These are phyloP conservation scores for Rhizomucor miehei DNA, from an alignment of 371 early-diverging fungal genomes.

Conservation along the genomic window DNA sequence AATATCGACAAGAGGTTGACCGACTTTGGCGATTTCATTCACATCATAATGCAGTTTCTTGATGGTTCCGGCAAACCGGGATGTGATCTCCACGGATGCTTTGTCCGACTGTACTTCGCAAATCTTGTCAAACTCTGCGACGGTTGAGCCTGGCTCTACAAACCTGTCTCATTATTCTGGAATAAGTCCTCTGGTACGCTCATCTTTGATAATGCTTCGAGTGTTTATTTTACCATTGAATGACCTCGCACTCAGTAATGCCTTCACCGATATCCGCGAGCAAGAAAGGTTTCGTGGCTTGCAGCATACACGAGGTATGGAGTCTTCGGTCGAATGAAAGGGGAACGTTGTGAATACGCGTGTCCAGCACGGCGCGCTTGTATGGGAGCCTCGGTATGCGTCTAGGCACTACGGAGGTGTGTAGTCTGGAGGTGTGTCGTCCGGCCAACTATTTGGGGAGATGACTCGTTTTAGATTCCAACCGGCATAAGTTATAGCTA, in stretches of 20 bases:
- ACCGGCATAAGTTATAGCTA: no score
- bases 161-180: conserved; percentile 61
- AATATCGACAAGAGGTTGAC: conserved; percentile 92
- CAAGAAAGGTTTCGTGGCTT: conserved; percentile 65
- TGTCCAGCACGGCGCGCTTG: no score
- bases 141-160: conserved; percentile 84
- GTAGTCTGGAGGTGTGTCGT: no score
- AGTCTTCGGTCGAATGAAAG: no score
- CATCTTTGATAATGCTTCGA: neutral
- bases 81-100: conserved; percentile 97
- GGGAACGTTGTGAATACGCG: no score
- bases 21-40: conserved; percentile 93
- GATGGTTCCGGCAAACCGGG: conserved; percentile 89
- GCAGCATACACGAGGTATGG: no score
- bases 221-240: conserved; percentile 81
- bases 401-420: no score
- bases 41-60: conserved; percentile 76
- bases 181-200: neutral
- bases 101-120: conserved; percentile 98
- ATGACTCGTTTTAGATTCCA: no score
- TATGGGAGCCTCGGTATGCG: no score
- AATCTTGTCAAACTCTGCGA: conserved; percentile 93
- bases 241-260: conserved; percentile 94
- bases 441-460: no score
- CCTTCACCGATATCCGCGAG: conserved; percentile 98